These are phyloP conservation scores for Ephemerocybe angulata DNA, from an alignment of 768 basidiomycete species.

Conservation along the genomic window DNA sequence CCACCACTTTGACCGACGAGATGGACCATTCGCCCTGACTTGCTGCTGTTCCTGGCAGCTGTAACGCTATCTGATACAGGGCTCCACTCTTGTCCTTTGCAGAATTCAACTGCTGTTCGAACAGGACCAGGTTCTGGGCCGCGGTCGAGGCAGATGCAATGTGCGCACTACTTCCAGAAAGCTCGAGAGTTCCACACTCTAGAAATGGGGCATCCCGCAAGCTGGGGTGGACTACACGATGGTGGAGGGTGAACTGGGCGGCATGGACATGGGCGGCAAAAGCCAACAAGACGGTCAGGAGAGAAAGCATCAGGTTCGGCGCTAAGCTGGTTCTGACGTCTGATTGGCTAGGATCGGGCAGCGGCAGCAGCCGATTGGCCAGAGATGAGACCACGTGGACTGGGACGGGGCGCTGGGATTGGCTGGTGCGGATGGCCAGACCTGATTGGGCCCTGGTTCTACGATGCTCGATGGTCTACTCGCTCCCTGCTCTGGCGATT, in stretches of 20 bases:
- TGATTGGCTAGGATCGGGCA: neutral
- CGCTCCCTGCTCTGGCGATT: slow-evolving; percentile 7
- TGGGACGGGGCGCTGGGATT: slow-evolving; percentile 13
- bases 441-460: slow-evolving; percentile 12
- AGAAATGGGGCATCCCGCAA: slow-evolving; percentile 36
- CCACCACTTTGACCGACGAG: slow-evolving; percentile 60
- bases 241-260: slow-evolving; percentile 34
- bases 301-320: slow-evolving; percentile 15
- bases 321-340: neutral
- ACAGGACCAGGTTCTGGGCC: slow-evolving; percentile 45
- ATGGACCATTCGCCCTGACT: slow-evolving; percentile 50
- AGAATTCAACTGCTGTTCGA: slow-evolving; percentile 29
- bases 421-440: slow-evolving; percentile 17
- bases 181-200: slow-evolving; percentile 39
- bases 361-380: slow-evolving; percentile 13
- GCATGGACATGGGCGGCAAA: slow-evolving; percentile 20
- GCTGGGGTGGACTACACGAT: slow-evolving; percentile 52
- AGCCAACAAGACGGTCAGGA: slow-evolving; percentile 12
- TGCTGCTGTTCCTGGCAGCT: slow-evolving; percentile 35
- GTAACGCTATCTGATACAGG: slow-evolving; percentile 72
- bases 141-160: slow-evolving; percentile 41
- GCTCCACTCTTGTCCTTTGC: slow-evolving; percentile 36
- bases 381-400: neutral
- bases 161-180: slow-evolving; percentile 31
- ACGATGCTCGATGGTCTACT: slow-evolving; percentile 6